phyloP scores from a whole-genome alignment of 2,329 filamentous ascomycete genomes.

The Monosporascus sp. region DNA sequence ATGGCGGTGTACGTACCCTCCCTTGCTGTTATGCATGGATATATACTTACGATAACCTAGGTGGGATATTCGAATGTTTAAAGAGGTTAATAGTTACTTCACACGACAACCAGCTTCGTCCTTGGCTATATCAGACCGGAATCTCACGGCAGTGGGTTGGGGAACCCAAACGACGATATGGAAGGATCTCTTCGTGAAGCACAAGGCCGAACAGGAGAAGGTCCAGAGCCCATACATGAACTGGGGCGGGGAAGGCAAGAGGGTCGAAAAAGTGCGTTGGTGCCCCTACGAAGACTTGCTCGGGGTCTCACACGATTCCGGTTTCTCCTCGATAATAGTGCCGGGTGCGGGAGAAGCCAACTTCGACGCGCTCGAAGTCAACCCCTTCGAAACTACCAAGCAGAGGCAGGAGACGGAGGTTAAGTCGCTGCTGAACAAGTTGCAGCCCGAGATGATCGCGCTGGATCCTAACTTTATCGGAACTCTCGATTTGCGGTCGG shows the following conservation, averaged over 20 bases:
- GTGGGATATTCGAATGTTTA: conserved; percentile 94
- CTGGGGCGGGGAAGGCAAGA: conserved; percentile 82
- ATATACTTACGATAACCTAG: not conserved
- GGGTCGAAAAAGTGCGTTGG: conserved; percentile 78
- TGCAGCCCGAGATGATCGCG: conserved; percentile 95
- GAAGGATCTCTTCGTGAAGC: conserved; percentile 81
- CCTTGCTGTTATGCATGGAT: not conserved
- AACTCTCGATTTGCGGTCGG: conserved; percentile 74
- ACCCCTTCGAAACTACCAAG: conserved; percentile 90
- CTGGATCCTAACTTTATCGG: conserved; percentile 90
- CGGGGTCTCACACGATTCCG: conserved; percentile 76
- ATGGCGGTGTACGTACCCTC: conserved; percentile 62
- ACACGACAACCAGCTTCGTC: conserved; percentile 78
- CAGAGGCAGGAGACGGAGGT: conserved; percentile 93
- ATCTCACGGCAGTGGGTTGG: conserved; percentile 85
- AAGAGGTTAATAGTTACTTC: conserved; percentile 85
- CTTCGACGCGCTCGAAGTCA: conserved; percentile 88
- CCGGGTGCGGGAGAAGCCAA: conserved; percentile 96
- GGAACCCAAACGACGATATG: conserved; percentile 86
- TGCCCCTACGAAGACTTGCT: conserved; percentile 94
- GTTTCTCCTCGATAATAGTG: conserved; percentile 85
- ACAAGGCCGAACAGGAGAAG: conserved; percentile 66
- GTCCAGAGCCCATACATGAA: conserved; percentile 86
- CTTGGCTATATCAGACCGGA: conserved; percentile 82
- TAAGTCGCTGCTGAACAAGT: conserved; percentile 83